Percentiles rank a stretch among this genome's conserved stretches.
These are phyloP conservation scores for Petasospora rhodanensis DNA, from an alignment of 1,139 yeast species.

Conservation along the genomic window DNA sequence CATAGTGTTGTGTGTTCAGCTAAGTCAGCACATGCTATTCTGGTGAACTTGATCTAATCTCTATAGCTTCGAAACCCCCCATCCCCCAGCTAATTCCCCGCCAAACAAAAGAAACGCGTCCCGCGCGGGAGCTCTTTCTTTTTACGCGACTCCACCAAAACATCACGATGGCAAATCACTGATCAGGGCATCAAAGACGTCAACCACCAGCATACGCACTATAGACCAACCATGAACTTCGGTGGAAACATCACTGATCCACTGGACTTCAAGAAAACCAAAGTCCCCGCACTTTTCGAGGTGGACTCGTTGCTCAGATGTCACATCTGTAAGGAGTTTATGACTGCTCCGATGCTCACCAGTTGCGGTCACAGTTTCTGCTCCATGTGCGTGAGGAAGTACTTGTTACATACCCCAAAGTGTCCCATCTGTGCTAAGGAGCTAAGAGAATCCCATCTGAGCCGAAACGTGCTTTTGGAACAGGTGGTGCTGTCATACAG, in stretches of 20 bases:
- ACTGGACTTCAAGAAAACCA: constrained; percentile 57
- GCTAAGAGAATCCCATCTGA: constrained; percentile 64
- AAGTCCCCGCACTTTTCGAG: constrained; percentile 51
- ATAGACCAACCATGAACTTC: too few species aligned
- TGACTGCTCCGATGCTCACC: constrained; percentile 79
- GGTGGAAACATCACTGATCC: constrained; percentile 49
- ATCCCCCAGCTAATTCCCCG: too few species aligned
- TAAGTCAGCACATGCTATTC: too few species aligned
- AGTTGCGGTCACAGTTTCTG: constrained; percentile 90
- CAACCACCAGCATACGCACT: too few species aligned
- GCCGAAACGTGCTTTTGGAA: constrained; percentile 67
- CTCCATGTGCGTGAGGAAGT: constrained; percentile 79
- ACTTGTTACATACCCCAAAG: constrained; percentile 49
- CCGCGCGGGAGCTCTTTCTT: too few species aligned
- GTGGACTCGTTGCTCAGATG: constrained; percentile 76
- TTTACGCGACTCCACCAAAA: too few species aligned
- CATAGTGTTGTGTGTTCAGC: too few species aligned
- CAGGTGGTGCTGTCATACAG: constrained; percentile 60
- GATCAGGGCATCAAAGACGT: too few species aligned
- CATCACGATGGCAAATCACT: too few species aligned
- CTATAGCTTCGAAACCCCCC: too few species aligned
- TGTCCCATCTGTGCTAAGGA: constrained; percentile 83
- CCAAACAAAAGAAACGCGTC: too few species aligned
- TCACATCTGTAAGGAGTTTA: constrained; percentile 85
- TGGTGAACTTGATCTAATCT: too few species aligned